Evolutionary conservation across 768 basidiomycete genomes (phyloP).

Genomic region (Neoboletus brunneissimus): DNA sequence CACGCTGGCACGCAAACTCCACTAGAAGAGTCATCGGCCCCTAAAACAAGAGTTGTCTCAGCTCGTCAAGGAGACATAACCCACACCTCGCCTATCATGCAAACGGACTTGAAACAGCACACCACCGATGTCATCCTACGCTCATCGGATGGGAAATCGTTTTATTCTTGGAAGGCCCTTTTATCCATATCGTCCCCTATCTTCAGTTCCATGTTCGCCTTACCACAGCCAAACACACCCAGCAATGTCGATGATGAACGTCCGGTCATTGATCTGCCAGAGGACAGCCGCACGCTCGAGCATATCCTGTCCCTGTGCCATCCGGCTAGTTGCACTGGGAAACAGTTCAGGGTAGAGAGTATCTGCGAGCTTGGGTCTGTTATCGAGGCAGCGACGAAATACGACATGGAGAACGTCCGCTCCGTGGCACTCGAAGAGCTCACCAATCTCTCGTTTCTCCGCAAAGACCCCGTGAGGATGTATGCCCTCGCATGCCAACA

Average conservation of each 20-base stretch:
- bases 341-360: neutral
- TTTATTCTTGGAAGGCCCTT: constrained; percentile 8
- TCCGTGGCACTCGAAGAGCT: constrained; percentile 3
- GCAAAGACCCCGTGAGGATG: neutral
- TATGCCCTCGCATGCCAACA: constrained; percentile 16
- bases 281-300: constrained; percentile 7
- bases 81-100: constrained; percentile 9
- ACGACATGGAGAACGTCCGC: constrained; percentile 13
- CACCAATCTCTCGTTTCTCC: neutral
- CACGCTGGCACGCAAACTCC: too few species aligned
- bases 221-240: constrained; percentile 3
- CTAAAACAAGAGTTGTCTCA: neutral
- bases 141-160: constrained; percentile 6
- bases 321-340: neutral
- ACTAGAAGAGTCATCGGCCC: too few species aligned
- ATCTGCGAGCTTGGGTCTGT: constrained; percentile 3
- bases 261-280: constrained; percentile 10
- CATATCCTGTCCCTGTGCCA: constrained; percentile 11
- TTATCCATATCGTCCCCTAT: constrained; percentile 12
- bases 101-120: neutral
- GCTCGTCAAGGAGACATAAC: neutral
- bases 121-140: constrained; percentile 15
- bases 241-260: neutral
- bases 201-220: constrained; percentile 14
- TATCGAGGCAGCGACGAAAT: constrained; percentile 13